These are phyloP conservation scores for Phytopythium mirpurense DNA, from an alignment of 352 stramenopile species.

Conservation along the genomic window DNA sequence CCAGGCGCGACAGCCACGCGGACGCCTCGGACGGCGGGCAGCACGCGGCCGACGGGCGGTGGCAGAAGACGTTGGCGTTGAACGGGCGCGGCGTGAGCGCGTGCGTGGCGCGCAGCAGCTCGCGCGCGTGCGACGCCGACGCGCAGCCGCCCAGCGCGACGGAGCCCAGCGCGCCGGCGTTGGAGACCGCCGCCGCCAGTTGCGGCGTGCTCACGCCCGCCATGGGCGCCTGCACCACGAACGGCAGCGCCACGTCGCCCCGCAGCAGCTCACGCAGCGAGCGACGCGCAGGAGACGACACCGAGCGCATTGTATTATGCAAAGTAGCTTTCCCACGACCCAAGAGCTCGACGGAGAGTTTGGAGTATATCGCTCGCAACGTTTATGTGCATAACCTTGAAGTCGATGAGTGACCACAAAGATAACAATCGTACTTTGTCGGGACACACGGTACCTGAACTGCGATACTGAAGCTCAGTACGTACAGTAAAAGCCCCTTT, in stretches of 20 bases:
- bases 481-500: no score
- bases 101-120: conserved; percentile 23
- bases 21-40: conserved; percentile 3
- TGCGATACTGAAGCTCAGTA: no score
- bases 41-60: conserved; percentile 15
- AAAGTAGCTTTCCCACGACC: neutral
- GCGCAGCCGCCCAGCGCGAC: conserved; percentile 30
- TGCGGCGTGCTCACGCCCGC: conserved; percentile 2
- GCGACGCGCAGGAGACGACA: no score
- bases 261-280: neutral
- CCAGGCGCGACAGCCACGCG: conserved; percentile 30
- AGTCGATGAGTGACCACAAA: no score
- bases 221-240: conserved; percentile 3
- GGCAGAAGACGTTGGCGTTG: conserved; percentile 67
- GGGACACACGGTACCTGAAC: no score
- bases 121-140: conserved; percentile 22
- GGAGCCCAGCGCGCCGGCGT: conserved; percentile 40
- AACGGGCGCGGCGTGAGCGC: conserved; percentile 27
- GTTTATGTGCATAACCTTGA: no score
- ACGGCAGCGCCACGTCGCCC: conserved; percentile 3
- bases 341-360: no score
- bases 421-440: no score
- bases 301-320: neutral
- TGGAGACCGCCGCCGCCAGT: conserved; percentile 32
- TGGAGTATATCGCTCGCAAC: no score